Conservation (phyloP, 306 rosid genomes). For the Abrus pulchellus region DNA sequence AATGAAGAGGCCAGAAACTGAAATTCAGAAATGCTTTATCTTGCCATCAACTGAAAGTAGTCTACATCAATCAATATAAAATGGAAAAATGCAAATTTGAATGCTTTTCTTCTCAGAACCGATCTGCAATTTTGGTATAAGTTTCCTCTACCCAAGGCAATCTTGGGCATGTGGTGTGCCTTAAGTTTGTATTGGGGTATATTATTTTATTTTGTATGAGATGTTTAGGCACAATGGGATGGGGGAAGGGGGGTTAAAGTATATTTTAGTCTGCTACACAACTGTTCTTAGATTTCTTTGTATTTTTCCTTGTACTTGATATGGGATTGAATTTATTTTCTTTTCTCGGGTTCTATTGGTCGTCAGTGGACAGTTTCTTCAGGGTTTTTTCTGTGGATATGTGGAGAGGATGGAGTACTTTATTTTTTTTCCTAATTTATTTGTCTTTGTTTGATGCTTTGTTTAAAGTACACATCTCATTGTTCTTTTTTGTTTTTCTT, state of each 20-base stretch:
- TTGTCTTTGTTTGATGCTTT: conserved; percentile 10
- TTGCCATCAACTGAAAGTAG: too few species aligned
- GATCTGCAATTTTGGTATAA: too few species aligned
- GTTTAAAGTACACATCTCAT: not conserved
- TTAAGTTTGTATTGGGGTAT: too few species aligned
- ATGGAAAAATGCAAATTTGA: too few species aligned
- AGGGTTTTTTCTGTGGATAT: not conserved
- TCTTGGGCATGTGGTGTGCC: too few species aligned
- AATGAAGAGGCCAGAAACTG: too few species aligned
- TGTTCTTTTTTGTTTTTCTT: conserved; percentile 19
- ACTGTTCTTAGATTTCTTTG: not conserved
- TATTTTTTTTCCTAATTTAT: not conserved
- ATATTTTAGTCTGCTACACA: not conserved
- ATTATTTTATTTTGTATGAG: not conserved
- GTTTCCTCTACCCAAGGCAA: too few species aligned
- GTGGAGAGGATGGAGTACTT: conserved; percentile 9
- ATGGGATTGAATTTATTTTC: not conserved
- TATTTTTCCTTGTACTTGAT: not conserved
- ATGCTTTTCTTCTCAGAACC: too few species aligned
- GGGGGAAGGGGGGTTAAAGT: not conserved
- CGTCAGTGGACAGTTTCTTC: not conserved
- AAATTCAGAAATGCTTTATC: too few species aligned
- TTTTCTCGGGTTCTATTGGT: not conserved
- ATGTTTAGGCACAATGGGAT: not conserved
- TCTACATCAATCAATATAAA: too few species aligned